Evolutionary conservation across 106 monocot genomes (phyloP).

Genomic region (Dendrobium officinale): DNA sequence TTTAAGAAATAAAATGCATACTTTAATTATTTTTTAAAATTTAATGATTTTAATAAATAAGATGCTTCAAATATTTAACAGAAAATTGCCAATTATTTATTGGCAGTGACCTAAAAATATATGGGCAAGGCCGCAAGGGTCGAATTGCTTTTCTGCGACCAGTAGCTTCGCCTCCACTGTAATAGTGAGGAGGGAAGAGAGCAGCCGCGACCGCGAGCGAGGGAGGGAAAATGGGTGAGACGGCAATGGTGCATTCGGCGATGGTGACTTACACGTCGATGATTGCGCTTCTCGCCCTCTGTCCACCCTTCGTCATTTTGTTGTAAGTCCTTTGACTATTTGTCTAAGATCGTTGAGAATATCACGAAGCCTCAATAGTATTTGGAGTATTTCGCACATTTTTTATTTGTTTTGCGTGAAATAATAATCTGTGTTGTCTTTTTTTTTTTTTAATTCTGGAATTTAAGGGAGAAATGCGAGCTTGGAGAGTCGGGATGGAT

Average conservation of each 20-base stretch:
- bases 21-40: too few species aligned
- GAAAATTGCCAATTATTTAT: too few species aligned
- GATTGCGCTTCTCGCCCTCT: constrained; percentile 86
- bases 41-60: too few species aligned
- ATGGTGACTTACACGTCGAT: constrained; percentile 81
- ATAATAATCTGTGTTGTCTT: not conserved
- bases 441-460: not conserved
- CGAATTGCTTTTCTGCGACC: too few species aligned
- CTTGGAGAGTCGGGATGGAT: not conserved
- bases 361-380: not conserved
- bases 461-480: not conserved
- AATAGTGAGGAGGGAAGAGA: not conserved
- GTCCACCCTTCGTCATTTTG: constrained; percentile 95
- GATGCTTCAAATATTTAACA: too few species aligned
- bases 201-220: not conserved
- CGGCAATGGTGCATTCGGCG: constrained; percentile 60
- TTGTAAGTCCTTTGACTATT: constrained; percentile 37
- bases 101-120: too few species aligned
- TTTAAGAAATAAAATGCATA: too few species aligned
- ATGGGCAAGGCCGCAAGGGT: too few species aligned
- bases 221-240: constrained; percentile 17
- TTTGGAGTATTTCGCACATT: not conserved
- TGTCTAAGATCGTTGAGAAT: not conserved
- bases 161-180: too few species aligned
- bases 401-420: not conserved